Evolutionary conservation across 257 asterid genomes (phyloP).

Genomic region (Paraleonurus japonicus): DNA sequence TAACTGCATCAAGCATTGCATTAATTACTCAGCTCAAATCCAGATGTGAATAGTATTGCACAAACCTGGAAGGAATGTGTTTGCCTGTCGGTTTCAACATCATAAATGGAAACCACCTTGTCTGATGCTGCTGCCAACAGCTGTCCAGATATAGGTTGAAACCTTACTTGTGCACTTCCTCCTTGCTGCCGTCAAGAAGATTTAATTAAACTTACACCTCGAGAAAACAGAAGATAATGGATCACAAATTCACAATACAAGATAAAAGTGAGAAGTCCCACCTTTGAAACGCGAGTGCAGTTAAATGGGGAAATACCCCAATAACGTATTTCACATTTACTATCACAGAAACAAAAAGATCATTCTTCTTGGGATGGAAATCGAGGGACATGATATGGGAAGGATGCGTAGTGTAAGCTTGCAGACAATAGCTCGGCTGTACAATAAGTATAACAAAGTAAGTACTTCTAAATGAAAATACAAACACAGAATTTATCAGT

Average conservation of each 20-base stretch:
- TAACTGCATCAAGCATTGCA: not conserved
- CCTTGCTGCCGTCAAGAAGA: conserved; percentile 58
- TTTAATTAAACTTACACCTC: conserved; percentile 3
- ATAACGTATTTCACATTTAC: conserved; percentile 70
- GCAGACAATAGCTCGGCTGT: conserved; percentile 91
- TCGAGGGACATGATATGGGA: conserved; percentile 87
- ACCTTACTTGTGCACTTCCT: conserved; percentile 96
- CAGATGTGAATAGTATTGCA: conserved; percentile 16
- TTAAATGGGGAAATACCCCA: conserved; percentile 70
- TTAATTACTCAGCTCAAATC: not conserved
- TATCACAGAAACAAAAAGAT: conserved; percentile 89
- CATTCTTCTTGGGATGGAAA: conserved; percentile 92
- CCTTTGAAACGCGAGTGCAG: conserved; percentile 77
- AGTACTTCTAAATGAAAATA: conserved; percentile 14
- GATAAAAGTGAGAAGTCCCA: conserved; percentile 21
- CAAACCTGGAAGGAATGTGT: conserved; percentile 84
- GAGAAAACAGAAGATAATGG: not conserved
- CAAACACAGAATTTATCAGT: not conserved
- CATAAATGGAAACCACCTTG: conserved; percentile 78
- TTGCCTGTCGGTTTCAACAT: conserved; percentile 90
- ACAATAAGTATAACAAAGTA: conserved; percentile 24
- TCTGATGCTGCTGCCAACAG: conserved; percentile 94
- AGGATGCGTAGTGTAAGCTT: conserved; percentile 73
- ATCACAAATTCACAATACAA: not conserved
- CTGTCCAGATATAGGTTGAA: conserved; percentile 84